Percentiles rank a stretch among this genome's conserved stretches.
These are phyloP conservation scores for Alternaria gaisen DNA, from an alignment of 2,329 filamentous ascomycete genomes.

Conservation along the genomic window DNA sequence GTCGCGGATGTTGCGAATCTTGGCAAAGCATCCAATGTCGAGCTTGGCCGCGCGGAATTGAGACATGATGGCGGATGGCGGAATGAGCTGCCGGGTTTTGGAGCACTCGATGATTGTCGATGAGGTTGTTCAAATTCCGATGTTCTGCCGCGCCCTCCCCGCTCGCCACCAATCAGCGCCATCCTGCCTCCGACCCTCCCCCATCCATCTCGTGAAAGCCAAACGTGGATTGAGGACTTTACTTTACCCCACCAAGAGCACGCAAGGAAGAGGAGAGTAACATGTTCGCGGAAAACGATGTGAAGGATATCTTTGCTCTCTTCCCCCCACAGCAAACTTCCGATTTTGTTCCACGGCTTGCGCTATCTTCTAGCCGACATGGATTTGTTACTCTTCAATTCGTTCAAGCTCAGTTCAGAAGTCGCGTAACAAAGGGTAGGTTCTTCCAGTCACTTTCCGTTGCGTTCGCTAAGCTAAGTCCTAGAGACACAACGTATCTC, in stretches of 20 bases:
- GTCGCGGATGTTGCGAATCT: slow-evolving; percentile 87
- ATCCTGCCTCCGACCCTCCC: slow-evolving; percentile 8
- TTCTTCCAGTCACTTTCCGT: neutral
- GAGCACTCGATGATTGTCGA: slow-evolving; percentile 11
- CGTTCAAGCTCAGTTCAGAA: slow-evolving; percentile 30
- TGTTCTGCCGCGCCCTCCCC: slow-evolving; percentile 19
- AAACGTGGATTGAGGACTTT: neutral
- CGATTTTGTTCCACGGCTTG: slow-evolving; percentile 24
- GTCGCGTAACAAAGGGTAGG: slow-evolving; percentile 27
- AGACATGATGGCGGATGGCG: slow-evolving; percentile 53
- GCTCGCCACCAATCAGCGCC: slow-evolving; percentile 18
- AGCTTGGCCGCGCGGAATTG: slow-evolving; percentile 92
- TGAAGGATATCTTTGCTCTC: slow-evolving; percentile 35
- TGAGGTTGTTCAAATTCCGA: slow-evolving; percentile 19
- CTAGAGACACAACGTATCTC: slow-evolving; percentile 25
- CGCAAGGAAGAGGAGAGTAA: neutral
- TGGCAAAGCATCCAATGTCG: slow-evolving; percentile 87
- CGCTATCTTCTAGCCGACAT: slow-evolving; percentile 33
- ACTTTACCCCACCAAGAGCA: slow-evolving; percentile 1
- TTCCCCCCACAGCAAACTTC: slow-evolving; percentile 30
- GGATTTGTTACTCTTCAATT: slow-evolving; percentile 39
- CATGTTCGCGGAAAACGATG: slow-evolving; percentile 49
- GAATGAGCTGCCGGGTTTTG: slow-evolving; percentile 4
- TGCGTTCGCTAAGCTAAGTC: slow-evolving; percentile 6
- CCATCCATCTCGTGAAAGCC: neutral